A percentile compares a stretch with the other conserved stretches of the same genome.
These are phyloP conservation scores for Sechiopsis laciniata DNA, from an alignment of 306 rosid genomes.

Conservation along the genomic window DNA sequence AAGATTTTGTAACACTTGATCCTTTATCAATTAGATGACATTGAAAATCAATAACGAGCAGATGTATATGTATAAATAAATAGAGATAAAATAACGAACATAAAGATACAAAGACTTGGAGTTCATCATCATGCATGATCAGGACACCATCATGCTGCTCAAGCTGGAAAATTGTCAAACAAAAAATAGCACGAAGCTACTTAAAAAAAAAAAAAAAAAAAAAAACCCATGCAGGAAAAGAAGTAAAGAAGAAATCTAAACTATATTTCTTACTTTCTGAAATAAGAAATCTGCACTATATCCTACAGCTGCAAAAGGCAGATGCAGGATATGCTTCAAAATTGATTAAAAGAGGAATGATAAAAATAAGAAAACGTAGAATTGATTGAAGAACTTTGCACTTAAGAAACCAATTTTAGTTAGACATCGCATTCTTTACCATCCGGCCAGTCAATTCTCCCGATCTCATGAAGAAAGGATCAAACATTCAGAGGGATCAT, in stretches of 20 bases:
- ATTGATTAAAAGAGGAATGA: not conserved
- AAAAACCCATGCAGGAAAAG: no score
- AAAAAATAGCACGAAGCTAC: not conserved
- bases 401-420: not conserved
- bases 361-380: not conserved
- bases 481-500: no score
- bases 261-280: not conserved
- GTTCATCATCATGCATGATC: not conserved
- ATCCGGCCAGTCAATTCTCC: not conserved
- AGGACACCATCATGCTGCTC: not conserved
- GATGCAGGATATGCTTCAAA: not conserved
- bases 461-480: not conserved
- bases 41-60: not conserved
- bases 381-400: not conserved
- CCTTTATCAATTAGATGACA: constrained; percentile 36
- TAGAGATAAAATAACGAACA: not conserved
- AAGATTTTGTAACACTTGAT: constrained; percentile 39
- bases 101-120: not conserved
- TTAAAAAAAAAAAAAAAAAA: no score
- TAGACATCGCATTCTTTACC: not conserved
- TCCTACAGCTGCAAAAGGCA: constrained; percentile 10
- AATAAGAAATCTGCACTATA: no score
- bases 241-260: no score
- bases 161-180: not conserved
- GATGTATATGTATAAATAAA: not conserved